These are phyloP conservation scores for Immersiella caudata DNA, from an alignment of 495 filamentous ascomycete species.

Conservation along the genomic window DNA sequence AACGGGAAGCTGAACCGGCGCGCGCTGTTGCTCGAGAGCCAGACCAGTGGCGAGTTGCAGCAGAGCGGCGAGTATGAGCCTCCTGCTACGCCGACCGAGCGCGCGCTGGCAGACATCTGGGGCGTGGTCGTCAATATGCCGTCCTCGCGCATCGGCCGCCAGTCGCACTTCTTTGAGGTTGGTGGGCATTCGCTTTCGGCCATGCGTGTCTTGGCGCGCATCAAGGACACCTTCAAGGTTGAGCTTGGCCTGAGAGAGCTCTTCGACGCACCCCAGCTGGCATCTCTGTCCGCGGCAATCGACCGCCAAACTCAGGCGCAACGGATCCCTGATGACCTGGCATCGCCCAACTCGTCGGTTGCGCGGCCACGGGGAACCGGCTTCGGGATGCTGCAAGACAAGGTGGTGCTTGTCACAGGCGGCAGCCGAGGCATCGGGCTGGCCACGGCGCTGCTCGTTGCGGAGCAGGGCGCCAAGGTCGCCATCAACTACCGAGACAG, in stretches of 20 bases:
- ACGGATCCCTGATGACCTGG: no score
- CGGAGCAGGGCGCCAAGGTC: conserved; percentile 5
- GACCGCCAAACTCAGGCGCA: background rate
- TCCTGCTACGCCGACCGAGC: background rate
- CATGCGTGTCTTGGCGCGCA: background rate
- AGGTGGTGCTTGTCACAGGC: background rate
- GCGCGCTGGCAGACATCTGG: background rate
- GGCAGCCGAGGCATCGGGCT: conserved; percentile 3
- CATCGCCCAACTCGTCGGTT: no score
- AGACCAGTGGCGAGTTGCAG: background rate
- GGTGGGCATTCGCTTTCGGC: conserved; percentile 11
- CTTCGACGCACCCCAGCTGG: conserved; percentile 1
- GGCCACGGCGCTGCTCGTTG: background rate
- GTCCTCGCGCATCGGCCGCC: background rate
- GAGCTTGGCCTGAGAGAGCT: background rate
- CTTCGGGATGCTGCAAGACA: background rate
- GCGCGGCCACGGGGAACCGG: background rate
- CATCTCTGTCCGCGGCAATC: background rate
- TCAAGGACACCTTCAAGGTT: conserved; percentile 3
- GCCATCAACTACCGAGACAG: conserved; percentile 8
- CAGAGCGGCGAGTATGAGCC: background rate
- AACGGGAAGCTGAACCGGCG: conserved; percentile 6
- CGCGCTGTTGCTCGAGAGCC: background rate
- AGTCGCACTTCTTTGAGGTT: background rate
- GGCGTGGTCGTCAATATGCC: conserved; percentile 7